Evolutionary conservation across 2,329 filamentous ascomycete species (phyloP), one percentile per base, ranked within the genome.

Genomic region (Verticillium dahliae): DNA sequence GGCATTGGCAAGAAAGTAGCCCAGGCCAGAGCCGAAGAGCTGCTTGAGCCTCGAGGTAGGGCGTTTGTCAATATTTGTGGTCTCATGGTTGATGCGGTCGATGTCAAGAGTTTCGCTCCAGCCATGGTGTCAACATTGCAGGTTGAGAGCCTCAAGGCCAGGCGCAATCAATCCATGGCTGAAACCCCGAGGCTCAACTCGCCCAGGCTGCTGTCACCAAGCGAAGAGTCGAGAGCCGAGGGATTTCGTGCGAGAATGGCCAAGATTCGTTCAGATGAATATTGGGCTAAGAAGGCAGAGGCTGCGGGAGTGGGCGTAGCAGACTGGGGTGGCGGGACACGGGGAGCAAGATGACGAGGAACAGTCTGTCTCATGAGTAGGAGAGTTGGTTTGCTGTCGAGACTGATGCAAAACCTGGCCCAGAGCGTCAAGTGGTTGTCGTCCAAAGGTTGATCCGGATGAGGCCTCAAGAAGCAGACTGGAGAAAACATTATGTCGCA

Each of bases 51-150:
- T n/a, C 54, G 35, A 34, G 35, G 38, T 10, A 41, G 22, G 52
- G 35, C 1, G 7, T 6, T 33, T 31, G 58, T 54, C 34, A 54
- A 57, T 35, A 27, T 64, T 0, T 64, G 59, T n/a, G 62, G 62
- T 9, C 33, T 37, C 9, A 14, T 11, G 31, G 38, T 64, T 0
- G n/a, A 22, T n/a, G 61, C 39, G 13, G 52, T 4, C 31, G 62
- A 64, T 22, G 9, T 22, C 33, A 57, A 27, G 58, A 52, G 38
- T 1, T 64, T 61, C 59, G 61, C 56, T 39, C 54, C 45, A 18
- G 55, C 18, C 4, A n/a, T n/a, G n/a, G 22, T 50, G 10, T 18
- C 45, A 9, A 22, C 45, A 1, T 22, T 50, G 45, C 7, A 11
- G 35, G 13, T 11, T 27, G n/a, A 35, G 31, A 13, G 39, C 14